These are phyloP conservation scores for Schizopora paradoxa DNA, from an alignment of 1,284 basidiomycete species.

Conservation along the genomic window DNA sequence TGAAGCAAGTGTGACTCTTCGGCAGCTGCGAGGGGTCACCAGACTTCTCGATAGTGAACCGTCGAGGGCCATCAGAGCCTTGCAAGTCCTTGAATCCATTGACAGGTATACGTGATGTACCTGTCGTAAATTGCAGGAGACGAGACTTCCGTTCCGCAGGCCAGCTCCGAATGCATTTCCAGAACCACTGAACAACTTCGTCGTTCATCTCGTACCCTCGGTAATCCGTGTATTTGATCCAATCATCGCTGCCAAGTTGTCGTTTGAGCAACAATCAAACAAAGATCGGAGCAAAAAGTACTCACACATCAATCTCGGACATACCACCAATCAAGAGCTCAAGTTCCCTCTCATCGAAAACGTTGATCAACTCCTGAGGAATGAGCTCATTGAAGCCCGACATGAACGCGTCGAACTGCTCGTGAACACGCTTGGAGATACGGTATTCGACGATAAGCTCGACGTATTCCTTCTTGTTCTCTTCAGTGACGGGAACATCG, in stretches of 20 bases:
- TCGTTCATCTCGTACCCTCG: constrained; percentile 82
- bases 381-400: constrained; percentile 93
- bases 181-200: constrained; percentile 99
- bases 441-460: constrained; percentile 93
- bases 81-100: constrained; percentile 99
- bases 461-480: constrained; percentile 99
- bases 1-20: constrained; percentile 89
- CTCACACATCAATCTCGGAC: constrained; percentile 95
- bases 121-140: constrained; percentile 94
- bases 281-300: constrained; percentile 18
- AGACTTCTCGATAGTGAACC: constrained; percentile 95
- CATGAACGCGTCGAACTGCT: constrained; percentile 96
- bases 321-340: constrained; percentile 97
- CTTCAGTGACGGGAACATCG: constrained; percentile 85
- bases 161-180: constrained; percentile 97
- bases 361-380: constrained; percentile 90
- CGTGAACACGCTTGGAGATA: constrained; percentile 88
- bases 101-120: constrained; percentile 95
- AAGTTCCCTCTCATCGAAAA: constrained; percentile 97
- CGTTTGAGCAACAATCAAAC: constrained; percentile 1
- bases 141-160: constrained; percentile 94
- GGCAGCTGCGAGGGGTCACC: constrained; percentile 90
- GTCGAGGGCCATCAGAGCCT: constrained; percentile 91
- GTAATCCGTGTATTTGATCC: constrained; percentile 85
- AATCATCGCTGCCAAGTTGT: constrained; percentile 58